Evolutionary conservation across 176 grass and related monocot genomes (phyloP).

Genomic region (Hyparrhenia diplandra): DNA sequence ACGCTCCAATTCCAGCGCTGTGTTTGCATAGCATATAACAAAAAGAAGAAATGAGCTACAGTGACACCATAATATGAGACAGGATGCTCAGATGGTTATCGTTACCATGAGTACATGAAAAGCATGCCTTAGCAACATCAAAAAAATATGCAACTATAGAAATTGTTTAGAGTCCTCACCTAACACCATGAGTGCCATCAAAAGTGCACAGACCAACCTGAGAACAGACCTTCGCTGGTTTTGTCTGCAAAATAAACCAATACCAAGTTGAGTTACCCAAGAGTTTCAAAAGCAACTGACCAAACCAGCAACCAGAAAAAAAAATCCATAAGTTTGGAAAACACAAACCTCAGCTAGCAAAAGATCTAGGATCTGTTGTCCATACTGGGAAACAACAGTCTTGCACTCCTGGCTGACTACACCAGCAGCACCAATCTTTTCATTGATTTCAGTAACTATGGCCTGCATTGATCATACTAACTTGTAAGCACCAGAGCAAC

Average conservation of each 20-base stretch:
- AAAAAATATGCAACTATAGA: not conserved
- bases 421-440: slow-evolving; percentile 85
- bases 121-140: not conserved
- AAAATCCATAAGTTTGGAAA: not conserved
- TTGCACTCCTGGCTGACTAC: slow-evolving; percentile 98
- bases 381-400: slow-evolving; percentile 84
- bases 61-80: not conserved
- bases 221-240: slow-evolving; percentile 60
- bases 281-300: not conserved
- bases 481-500: not conserved
- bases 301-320: not conserved
- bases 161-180: slow-evolving; percentile 36
- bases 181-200: slow-evolving; percentile 54
- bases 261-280: not conserved
- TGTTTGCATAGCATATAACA: not conserved
- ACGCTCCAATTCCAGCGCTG: slow-evolving; percentile 82
- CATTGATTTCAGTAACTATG: slow-evolving; percentile 85
- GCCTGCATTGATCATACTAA: slow-evolving; percentile 39
- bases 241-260: slow-evolving; percentile 50
- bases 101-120: not conserved
- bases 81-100: not conserved
- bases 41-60: not conserved
- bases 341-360: slow-evolving; percentile 67
- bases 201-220: slow-evolving; percentile 71
- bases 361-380: slow-evolving; percentile 77